A percentile compares a stretch with the other conserved stretches of the same genome.
These are phyloP conservation scores for Cladorrhinum sp. DNA, from an alignment of 2,329 filamentous ascomycete genomes.

Conservation along the genomic window DNA sequence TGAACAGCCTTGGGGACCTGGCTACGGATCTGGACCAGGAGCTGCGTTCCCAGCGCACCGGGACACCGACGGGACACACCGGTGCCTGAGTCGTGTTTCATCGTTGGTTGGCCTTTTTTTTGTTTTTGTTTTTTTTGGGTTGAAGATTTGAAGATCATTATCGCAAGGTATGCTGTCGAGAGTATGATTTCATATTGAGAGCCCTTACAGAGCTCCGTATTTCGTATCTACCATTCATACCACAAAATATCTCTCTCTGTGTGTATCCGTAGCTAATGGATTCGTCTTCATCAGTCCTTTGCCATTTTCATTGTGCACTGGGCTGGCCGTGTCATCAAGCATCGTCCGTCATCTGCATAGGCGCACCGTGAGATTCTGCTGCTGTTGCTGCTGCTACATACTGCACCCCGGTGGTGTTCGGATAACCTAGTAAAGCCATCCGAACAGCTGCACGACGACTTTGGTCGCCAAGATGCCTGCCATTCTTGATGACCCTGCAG, in stretches of 20 bases:
- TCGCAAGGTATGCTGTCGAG: background rate
- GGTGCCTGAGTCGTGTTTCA: slow-evolving; percentile 16
- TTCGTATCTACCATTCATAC: background rate
- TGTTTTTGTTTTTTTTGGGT: background rate
- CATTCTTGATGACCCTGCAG: slow-evolving; percentile 72
- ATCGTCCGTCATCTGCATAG: no score
- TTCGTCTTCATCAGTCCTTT: background rate
- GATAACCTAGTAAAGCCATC: no score
- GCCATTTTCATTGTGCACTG: background rate
- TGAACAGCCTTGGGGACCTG: slow-evolving; percentile 4
- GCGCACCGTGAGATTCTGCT: no score
- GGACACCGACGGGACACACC: slow-evolving; percentile 2
- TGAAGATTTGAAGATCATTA: background rate
- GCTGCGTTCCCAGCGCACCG: background rate
- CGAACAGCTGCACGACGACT: no score
- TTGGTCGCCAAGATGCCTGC: slow-evolving; percentile 60
- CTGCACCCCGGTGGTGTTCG: background rate
- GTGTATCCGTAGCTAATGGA: background rate
- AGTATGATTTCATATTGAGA: background rate
- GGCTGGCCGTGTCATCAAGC: no score
- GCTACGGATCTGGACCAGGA: background rate
- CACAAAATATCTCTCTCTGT: background rate
- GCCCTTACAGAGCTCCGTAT: background rate
- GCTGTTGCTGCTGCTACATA: background rate
- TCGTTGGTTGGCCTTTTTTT: background rate